These are phyloP conservation scores for Penicillium freii DNA, from an alignment of 2,329 filamentous ascomycete species.

Conservation along the genomic window DNA sequence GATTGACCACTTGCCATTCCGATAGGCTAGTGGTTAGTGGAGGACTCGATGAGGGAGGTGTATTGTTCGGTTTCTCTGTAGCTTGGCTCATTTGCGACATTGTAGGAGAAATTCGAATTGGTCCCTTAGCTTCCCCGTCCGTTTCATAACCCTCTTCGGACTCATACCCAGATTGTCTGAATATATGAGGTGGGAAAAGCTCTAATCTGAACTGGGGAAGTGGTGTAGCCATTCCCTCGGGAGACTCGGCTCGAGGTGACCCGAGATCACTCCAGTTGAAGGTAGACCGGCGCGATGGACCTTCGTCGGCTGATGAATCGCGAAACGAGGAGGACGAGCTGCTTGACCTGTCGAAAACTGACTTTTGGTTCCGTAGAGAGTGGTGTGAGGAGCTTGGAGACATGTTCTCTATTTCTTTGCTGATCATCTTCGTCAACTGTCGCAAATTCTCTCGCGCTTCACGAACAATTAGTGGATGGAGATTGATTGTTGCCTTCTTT, in stretches of 20 bases:
- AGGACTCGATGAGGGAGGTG: constrained; percentile 25
- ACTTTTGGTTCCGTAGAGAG: constrained; percentile 37
- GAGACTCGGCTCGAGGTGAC: constrained; percentile 35
- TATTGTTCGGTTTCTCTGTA: constrained; percentile 29
- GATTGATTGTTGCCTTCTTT: constrained; percentile 29
- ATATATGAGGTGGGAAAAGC: constrained; percentile 37
- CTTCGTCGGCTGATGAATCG: constrained; percentile 41
- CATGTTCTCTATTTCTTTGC: constrained; percentile 41
- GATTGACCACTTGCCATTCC: constrained; percentile 37
- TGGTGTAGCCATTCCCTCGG: constrained; percentile 28
- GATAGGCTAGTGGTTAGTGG: constrained; percentile 24
- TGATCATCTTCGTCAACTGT: constrained; percentile 37
- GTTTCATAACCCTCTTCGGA: constrained; percentile 36
- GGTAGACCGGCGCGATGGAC: constrained; percentile 34
- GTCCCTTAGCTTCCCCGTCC: constrained; percentile 32
- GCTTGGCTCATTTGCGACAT: constrained; percentile 32
- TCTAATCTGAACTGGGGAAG: constrained; percentile 30
- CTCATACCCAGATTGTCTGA: constrained; percentile 22
- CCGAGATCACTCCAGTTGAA: constrained; percentile 33
- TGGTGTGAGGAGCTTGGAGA: constrained; percentile 46
- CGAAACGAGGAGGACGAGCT: constrained; percentile 47
- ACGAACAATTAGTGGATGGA: constrained; percentile 26
- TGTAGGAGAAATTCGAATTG: constrained; percentile 27
- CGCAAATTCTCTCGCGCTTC: constrained; percentile 38
- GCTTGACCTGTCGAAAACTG: constrained; percentile 49